Base-by-base conservation (phyloP, 1,284 basidiomycete species). In the Tilletia indica region DNA sequence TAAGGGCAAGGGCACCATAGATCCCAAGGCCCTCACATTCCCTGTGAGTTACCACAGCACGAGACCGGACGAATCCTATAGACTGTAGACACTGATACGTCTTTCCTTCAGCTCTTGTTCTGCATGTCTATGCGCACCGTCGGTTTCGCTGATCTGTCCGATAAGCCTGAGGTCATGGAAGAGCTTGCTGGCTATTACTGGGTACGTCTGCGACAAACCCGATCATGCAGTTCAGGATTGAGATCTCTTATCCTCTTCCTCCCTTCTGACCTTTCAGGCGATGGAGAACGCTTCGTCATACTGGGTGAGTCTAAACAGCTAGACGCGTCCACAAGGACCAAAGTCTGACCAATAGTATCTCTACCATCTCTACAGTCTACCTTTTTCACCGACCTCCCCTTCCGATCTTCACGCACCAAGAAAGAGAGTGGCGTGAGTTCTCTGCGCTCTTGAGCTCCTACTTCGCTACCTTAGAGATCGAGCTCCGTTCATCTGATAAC, bases 271-370 rank as follows among this genome's bases (percentile, higher is more conserved):
- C 42, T 25, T 3, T 6, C 34, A 34, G 77, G 45, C 58, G 16
- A 76, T 78, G 70, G 75, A 73, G 51, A 75, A 78, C 42, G 75
- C 76, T 48, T 69, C 72, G 12, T 75, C 75, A 8, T 78, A 68
- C 71, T 64, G 61, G 51, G 51, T 54, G 51, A 54, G 51, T 54
- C 2, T 31, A 31, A 31, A 31, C 2, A 31, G 25, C 25, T 31
- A 31, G 25, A 31, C 25, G 2, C 25, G 25, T 31, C 25, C 25
- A 31, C 25, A 45, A 45, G 42, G 42, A 45, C 42, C 9, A 14
- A 45, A 45, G 42, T 8, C 42, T 45, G 42, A 45, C 42, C 9
- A 8, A 8, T 3, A 45, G 9, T 45, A 45, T 14, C 14, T 45
- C 6, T 14, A 45, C 42, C 42, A 45, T 45, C 9, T 45, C 9